Evolutionary conservation across 352 stramenopile genomes (phyloP).

Genomic region (Globisporangium paroecandrum): DNA sequence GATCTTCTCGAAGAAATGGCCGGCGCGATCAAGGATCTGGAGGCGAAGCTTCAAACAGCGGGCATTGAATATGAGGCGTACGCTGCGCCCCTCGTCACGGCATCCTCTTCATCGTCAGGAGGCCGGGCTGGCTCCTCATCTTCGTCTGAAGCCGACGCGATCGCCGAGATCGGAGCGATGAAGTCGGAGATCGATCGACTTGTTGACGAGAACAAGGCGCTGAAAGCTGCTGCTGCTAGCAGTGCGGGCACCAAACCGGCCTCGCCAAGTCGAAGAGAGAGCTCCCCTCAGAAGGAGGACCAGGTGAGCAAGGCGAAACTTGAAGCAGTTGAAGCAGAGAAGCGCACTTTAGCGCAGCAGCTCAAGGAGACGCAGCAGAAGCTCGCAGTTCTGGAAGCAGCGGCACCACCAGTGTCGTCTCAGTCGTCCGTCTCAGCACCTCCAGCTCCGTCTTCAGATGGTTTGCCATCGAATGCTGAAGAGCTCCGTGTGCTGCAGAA

Average conservation of each 20-base stretch:
- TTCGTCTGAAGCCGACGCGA: constrained; percentile 35
- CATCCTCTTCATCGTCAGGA: constrained; percentile 1
- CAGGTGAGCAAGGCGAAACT: constrained; percentile 34
- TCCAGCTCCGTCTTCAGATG: constrained; percentile 1
- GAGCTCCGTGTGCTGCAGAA: constrained; percentile 48
- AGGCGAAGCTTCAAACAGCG: constrained; percentile 51
- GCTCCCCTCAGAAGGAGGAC: constrained; percentile 17
- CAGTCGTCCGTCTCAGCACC: background rate
- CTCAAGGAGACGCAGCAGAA: constrained; percentile 67
- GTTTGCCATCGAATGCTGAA: constrained; percentile 24
- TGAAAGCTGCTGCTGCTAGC: constrained; percentile 27
- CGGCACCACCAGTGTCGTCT: constrained; percentile 14
- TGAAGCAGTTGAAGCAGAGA: constrained; percentile 54
- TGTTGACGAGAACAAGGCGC: constrained; percentile 60
- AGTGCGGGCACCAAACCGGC: background rate
- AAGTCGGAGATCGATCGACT: constrained; percentile 73
- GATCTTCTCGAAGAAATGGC: constrained; percentile 59
- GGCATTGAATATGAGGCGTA: constrained; percentile 40
- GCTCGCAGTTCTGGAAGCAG: constrained; percentile 30
- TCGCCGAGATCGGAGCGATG: constrained; percentile 64
- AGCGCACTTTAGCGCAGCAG: constrained; percentile 47
- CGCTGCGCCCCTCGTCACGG: constrained; percentile 16
- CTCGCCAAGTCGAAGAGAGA: background rate
- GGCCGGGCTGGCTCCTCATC: constrained; percentile 2
- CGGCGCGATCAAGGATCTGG: constrained; percentile 57